Evolutionary conservation across 208 protist species (phyloP), one percentile per base, ranked within the genome.

Genomic region (Trypanosoma boissoni): DNA sequence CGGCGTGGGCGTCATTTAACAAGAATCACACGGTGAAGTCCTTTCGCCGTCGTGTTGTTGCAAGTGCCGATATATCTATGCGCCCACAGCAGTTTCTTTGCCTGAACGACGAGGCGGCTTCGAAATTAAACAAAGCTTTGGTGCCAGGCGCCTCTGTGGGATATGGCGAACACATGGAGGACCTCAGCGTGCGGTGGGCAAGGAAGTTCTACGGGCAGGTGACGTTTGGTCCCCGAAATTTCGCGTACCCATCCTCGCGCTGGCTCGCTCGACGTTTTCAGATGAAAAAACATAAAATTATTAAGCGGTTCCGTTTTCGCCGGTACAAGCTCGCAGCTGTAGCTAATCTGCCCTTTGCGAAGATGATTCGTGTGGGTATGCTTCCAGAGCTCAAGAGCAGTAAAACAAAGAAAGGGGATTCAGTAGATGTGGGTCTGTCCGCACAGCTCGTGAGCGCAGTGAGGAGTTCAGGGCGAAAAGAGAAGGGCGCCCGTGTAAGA

Each of bases 311-410:
- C 49, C 88, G 88, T 68, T 92, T 92, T 46, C 82, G 88, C 18
- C 84, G 88, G 23, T 95, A 95, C 75, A 95, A 95, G 67, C 68
- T 95, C 1, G 88, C 88, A 8, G 88, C 88, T 28, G 80, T 95
- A 23, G 88, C 88, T 3, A 95, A 95, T 58, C 48, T 95, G 59
- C 88, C 88, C 4, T 95, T 95, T 65, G 82, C 88, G 2, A 88
- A 89, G 66, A 95, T 92, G 88, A 91, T 95, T 52, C 88, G 88
- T 51, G 88, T 95, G 2, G 85, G 85, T n/a, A 91, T 95, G 88
- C 66, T 95, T 45, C 88, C 88, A n/a, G 83, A 92, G 60, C 73
- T 95, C 50, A 92, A 95, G 80, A 92, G 83, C 62, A 84, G 76
- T 63, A 92, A 95, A 56, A 87, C 83, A 16, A 90, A 92, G 52